Conservation (phyloP, 179 eudicot genomes). For the Sideroxylon spinosum region DNA sequence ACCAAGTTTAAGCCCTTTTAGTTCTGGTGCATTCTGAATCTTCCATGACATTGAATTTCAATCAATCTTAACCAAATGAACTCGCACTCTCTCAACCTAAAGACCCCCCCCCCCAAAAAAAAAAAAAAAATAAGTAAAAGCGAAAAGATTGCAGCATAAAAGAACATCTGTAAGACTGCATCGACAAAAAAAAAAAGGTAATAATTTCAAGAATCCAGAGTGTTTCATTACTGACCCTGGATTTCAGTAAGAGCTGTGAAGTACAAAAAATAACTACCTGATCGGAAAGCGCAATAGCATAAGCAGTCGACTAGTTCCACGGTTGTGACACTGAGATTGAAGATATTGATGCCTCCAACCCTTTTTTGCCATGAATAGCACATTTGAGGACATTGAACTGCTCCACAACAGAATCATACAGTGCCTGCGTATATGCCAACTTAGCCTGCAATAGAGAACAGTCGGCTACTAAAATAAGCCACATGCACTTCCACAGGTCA, state of each 20-base stretch:
- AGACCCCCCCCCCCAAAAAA: no score
- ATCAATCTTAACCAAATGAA: no score
- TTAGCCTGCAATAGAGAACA: conserved; percentile 53
- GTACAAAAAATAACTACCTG: conserved; percentile 22
- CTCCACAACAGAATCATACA: conserved; percentile 52
- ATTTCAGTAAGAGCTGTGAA: background rate
- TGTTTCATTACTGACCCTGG: background rate
- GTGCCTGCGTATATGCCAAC: conserved; percentile 41
- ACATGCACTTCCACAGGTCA: background rate
- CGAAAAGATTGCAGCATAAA: no score
- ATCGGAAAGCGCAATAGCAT: conserved; percentile 9
- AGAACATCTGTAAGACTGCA: background rate
- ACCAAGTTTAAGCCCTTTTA: background rate
- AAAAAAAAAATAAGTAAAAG: no score
- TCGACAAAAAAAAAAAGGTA: background rate
- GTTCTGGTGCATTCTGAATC: background rate
- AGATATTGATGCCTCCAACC: conserved; percentile 55
- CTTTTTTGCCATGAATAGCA: conserved; percentile 66
- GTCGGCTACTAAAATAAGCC: background rate
- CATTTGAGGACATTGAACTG: conserved; percentile 60
- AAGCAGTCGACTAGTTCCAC: conserved; percentile 41
- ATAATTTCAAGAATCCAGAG: background rate
- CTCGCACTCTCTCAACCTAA: no score
- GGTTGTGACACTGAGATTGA: conserved; percentile 71
- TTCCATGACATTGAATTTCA: background rate